These are phyloP conservation scores for Scedosporium minutisporum DNA, from an alignment of 2,329 filamentous ascomycete species.

Conservation along the genomic window DNA sequence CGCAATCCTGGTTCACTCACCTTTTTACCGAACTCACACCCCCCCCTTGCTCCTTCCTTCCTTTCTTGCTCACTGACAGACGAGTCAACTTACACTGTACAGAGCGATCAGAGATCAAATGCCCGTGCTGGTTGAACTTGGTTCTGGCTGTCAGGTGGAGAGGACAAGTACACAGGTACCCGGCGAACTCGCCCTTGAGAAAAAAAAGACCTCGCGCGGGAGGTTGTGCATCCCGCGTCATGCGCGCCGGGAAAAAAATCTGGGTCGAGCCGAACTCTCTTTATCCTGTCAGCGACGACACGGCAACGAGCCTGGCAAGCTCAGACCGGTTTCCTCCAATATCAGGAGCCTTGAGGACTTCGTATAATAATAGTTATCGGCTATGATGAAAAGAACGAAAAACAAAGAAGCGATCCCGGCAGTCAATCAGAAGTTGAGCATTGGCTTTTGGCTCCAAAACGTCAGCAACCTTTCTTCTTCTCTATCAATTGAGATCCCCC, in stretches of 20 bases:
- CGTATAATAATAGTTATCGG: not conserved
- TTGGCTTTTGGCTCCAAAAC: not conserved
- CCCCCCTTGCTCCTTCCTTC: not conserved
- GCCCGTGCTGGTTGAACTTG: not conserved
- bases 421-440: not conserved
- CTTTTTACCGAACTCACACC: not conserved
- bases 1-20: not conserved
- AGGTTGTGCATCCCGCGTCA: conserved; percentile 1
- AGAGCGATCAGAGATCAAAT: too few species aligned
- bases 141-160: not conserved
- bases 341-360: too few species aligned
- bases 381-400: not conserved
- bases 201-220: not conserved
- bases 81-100: not conserved
- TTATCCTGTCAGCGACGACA: not conserved
- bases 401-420: not conserved
- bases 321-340: too few species aligned
- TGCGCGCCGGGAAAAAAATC: not conserved
- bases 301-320: not conserved
- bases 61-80: not conserved
- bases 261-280: not conserved
- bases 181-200: not conserved
- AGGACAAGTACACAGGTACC: not conserved
- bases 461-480: not conserved
- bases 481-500: not conserved